Conservation (phyloP, 2,329 filamentous ascomycete genomes). For the Phialophora tarda region DNA sequence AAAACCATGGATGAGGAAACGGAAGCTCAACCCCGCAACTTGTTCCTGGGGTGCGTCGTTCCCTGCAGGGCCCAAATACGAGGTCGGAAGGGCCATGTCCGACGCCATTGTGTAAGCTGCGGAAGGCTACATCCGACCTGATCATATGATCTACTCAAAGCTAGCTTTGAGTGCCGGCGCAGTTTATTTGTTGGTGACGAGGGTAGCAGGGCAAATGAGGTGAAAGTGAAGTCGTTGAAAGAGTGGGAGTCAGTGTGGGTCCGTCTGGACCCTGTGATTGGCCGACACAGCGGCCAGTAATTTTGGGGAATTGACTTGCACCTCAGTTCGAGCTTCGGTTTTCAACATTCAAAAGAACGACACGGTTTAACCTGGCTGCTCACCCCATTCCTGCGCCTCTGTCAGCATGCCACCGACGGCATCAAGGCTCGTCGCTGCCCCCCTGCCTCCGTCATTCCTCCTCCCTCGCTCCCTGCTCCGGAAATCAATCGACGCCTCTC, state of each 20-base stretch:
- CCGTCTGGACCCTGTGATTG: not conserved
- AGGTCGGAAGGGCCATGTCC: conserved; percentile 2
- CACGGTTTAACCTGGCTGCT: not conserved
- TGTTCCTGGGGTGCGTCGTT: not conserved
- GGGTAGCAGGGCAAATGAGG: not conserved
- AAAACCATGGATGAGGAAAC: conserved; percentile 3
- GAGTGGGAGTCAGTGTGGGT: not conserved
- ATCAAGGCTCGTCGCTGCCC: conserved; percentile 30
- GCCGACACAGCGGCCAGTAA: not conserved
- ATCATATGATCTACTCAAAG: not conserved
- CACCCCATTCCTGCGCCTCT: conserved; percentile 7
- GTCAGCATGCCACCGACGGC: conserved; percentile 35
- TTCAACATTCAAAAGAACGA: not conserved
- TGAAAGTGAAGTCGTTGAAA: not conserved
- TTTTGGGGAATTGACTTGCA: not conserved
- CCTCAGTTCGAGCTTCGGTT: not conserved
- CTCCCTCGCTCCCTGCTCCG: conserved; percentile 39
- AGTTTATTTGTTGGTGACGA: not conserved
- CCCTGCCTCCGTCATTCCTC: conserved; percentile 39
- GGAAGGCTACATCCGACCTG: not conserved
- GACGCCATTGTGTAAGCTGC: not conserved
- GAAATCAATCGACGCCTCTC: conserved; percentile 29
- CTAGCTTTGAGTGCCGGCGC: not conserved
- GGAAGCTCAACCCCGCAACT: conserved; percentile 16
- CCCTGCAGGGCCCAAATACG: conserved; percentile 10